Base-by-base conservation (phyloP, 352 stramenopile species). In the Phytopythium oedochilum region DNA sequence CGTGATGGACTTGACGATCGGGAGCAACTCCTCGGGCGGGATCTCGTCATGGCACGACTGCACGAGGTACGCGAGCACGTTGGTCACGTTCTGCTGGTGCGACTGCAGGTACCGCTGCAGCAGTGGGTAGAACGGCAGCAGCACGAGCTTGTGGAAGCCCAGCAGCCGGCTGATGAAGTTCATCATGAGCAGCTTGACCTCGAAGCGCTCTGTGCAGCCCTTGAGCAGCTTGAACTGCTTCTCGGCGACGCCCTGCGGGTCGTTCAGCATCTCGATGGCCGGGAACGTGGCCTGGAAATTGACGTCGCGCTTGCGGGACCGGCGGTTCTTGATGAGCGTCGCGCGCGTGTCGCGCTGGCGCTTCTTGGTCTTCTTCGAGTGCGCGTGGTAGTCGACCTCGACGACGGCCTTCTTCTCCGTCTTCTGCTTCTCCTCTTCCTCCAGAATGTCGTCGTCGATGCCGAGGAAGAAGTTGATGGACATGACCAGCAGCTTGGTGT, bases 391-490 rank as follows among this genome's bases (percentile, higher is more conserved):
- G 77, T 98, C 89, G 32, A 98, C 90, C 14, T 84, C 71, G 39
- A 94, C 75, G 8, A 86, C 70, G 28, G 73, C 66, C 57, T 89
- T 93, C 59, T 93, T 92, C 59, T 89, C 78, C 47, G 89, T 82
- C 69, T 90, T 97, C 42, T 96, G 79, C 47, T 96, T 75, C 36
- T 98, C 89, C 47, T 98, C 84, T 60, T 99, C 97, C 35, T 98
- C 83, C 15, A 98, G 76, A 71, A 99, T 99, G 54, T 97, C 91
- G 25, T 97, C 87, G 70, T 99, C 96, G 68, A 99, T 98, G 36
- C 96, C 97, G 20, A 99, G 73, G 73, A 99, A 99, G 75, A 99
- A 99, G 56, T 97, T 91, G 58, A 99, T 86, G 8, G 94, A 83
- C 48, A 96, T 90, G 36, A 96, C 87, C 9, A 93, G 62, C 45